These are phyloP conservation scores for Apiospora sp. DNA, from an alignment of 2,329 filamentous ascomycete species.

Conservation along the genomic window DNA sequence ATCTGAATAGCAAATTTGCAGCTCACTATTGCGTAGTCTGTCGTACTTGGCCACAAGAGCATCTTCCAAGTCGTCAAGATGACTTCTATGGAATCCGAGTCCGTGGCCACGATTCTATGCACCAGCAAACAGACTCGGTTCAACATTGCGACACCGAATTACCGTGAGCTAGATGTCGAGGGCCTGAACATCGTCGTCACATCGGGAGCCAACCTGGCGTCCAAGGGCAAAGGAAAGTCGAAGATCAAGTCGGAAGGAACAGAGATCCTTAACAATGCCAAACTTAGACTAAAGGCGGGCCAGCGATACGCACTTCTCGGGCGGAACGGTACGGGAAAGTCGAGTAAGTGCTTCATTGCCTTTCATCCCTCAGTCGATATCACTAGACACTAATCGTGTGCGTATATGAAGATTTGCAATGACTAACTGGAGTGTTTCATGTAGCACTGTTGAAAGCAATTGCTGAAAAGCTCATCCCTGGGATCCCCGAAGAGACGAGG, in stretches of 20 bases:
- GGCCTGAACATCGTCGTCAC: constrained; percentile 73
- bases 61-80: constrained; percentile 38
- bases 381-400: neutral
- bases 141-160: constrained; percentile 63
- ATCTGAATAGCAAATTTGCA: neutral
- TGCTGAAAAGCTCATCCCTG: constrained; percentile 79
- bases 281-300: constrained; percentile 75
- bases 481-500: constrained; percentile 71
- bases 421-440: neutral
- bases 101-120: constrained; percentile 63
- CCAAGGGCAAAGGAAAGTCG: constrained; percentile 55
- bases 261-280: constrained; percentile 77
- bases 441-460: constrained; percentile 76
- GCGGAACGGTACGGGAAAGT: constrained; percentile 84
- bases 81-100: constrained; percentile 59
- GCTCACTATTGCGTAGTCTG: neutral
- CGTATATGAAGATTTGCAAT: neutral
- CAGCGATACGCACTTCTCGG: constrained; percentile 81
- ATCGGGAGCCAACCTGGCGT: constrained; percentile 44
- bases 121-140: constrained; percentile 74
- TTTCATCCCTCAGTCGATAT: neutral
- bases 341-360: constrained; percentile 59
- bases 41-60: neutral
- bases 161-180: constrained; percentile 73
- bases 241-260: constrained; percentile 58